Base-by-base conservation (phyloP, 108 stramenopile species). In the Conticribra weissflogii region DNA sequence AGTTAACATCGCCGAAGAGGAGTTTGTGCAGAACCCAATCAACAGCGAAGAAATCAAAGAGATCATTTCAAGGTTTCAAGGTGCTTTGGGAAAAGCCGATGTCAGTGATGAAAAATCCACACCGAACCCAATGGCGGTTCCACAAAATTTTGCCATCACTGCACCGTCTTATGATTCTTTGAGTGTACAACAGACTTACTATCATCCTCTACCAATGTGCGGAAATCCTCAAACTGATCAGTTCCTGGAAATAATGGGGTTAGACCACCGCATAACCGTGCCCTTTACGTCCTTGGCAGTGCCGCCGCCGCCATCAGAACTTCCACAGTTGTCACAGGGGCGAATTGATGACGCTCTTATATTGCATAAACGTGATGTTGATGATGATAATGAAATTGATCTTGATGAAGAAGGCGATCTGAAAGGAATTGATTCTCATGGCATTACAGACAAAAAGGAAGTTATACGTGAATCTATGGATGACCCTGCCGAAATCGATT, bases 221-320 rank as follows among this genome's bases (percentile, higher is more conserved):
- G 97, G 97, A 14, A 98, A 96, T 81, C 97, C 95, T n/a, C 96
- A 96, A 59, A 98, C 96, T 0, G 97, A 98, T 78, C 53, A 68
- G 27, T 68, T 98, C 12, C 66, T 98, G 57, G 33, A 69, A 8
- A 79, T 87, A 29, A 68, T 98, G 23, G 92, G 86, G 3, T 63
- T 96, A 55, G 66, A 74, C n/a, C 97, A 98, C 66, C 71, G 75
- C 9, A 71, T 90, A 0, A 96, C 95, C 7, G 73, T 91, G 51
- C 91, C 92, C 32, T 96, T 74, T 59, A 69, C 54, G 54, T 22
- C 19, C 49, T 55, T 29, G 22, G 21, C 22, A 12, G 17, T 14
- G n/a, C 15, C 60, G 68, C 63, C 32, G 22, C 54, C 41, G 31
- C 63, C 16, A 23, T 16, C 28, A 21, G 46, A 61, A 53, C 66